Percentiles rank a stretch among this genome's conserved stretches.
phyloP scores from a whole-genome alignment of 352 stramenopile genomes.

The Phytophthora constricta region DNA sequence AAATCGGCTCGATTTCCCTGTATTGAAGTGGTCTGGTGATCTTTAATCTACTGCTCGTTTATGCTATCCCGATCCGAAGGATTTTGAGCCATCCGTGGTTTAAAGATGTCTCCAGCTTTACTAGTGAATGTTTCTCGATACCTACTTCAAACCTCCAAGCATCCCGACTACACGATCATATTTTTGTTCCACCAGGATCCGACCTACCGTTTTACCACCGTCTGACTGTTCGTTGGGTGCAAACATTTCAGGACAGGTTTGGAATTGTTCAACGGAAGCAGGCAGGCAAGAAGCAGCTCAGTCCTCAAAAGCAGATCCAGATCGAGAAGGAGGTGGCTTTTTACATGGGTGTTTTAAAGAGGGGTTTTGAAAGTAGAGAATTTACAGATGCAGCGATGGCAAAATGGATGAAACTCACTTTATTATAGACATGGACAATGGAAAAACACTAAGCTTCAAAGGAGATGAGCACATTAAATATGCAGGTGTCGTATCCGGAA shows the following conservation, averaged over 20 bases:
- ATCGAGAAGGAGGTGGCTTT: constrained; percentile 11
- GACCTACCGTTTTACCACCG: too few relatives aligned
- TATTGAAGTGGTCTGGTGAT: too few relatives aligned
- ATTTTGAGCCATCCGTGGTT: too few relatives aligned
- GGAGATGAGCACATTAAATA: constrained; percentile 4
- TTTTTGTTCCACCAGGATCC: too few relatives aligned
- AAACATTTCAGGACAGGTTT: background rate
- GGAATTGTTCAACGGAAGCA: background rate
- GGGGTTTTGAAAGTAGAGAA: background rate
- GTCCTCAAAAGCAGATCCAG: background rate
- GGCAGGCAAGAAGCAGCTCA: background rate
- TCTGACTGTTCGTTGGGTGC: background rate
- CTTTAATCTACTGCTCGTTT: too few relatives aligned
- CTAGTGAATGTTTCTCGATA: too few relatives aligned
- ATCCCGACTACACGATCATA: too few relatives aligned
- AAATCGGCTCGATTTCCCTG: too few relatives aligned
- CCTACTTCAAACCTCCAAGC: too few relatives aligned
- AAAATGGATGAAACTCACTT: constrained; percentile 17
- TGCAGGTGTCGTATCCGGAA: constrained; percentile 10
- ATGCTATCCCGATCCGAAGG: too few relatives aligned
- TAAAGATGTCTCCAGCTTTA: too few relatives aligned
- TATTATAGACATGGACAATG: constrained; percentile 13
- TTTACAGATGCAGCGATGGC: constrained; percentile 1
- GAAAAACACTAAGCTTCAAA: background rate
- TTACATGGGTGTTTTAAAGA: background rate